These are phyloP conservation scores for Lablab purpureus DNA, from an alignment of 306 rosid genomes.

Conservation along the genomic window DNA sequence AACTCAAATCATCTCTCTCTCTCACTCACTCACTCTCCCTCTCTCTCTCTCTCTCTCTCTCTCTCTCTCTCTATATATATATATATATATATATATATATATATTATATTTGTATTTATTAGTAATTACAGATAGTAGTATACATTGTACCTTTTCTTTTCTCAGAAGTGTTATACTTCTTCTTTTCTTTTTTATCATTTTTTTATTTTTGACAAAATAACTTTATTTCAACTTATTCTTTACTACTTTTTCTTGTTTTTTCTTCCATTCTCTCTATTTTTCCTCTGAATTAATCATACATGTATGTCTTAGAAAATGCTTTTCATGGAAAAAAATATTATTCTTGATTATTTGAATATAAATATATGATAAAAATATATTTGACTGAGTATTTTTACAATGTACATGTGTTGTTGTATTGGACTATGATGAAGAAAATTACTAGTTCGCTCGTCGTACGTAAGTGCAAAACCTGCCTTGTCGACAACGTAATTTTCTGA, in stretches of 20 bases:
- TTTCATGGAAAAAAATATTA: neutral
- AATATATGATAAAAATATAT: neutral
- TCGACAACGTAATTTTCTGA: slow-evolving; percentile 38
- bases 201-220: too few species aligned
- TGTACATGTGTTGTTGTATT: neutral
- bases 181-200: too few species aligned
- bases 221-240: too few species aligned
- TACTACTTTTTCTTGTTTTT: too few species aligned
- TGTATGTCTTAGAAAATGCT: neutral
- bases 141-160: too few species aligned
- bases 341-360: neutral
- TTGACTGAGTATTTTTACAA: neutral
- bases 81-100: neutral
- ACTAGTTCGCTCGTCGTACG: slow-evolving; percentile 49
- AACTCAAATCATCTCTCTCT: neutral
- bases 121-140: too few species aligned
- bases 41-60: neutral
- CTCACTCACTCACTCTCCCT: neutral
- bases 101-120: neutral
- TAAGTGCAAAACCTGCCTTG: slow-evolving; percentile 43
- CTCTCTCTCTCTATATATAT: neutral
- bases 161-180: neutral
- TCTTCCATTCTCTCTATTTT: too few species aligned
- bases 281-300: too few species aligned
- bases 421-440: slow-evolving; percentile 48